phyloP scores from a whole-genome alignment of 345 rosid species.

The Linum usitatissimum region DNA sequence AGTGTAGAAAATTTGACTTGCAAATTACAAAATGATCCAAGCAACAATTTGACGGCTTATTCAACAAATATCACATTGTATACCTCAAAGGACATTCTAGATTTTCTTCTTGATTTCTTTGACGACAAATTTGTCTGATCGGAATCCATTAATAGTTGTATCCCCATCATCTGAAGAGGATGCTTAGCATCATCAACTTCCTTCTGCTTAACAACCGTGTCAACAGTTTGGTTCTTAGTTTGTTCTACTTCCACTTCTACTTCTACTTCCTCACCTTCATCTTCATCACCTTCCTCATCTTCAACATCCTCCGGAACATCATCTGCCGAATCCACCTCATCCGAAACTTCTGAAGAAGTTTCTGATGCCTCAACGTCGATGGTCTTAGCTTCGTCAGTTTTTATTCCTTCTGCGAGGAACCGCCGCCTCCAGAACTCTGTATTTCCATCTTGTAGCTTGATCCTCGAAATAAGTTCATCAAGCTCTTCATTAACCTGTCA shows the following conservation, averaged over 20 bases:
- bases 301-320: conserved; percentile 39
- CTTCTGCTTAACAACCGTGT: conserved; percentile 52
- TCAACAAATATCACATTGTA: too few species aligned
- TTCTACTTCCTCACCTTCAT: conserved; percentile 27
- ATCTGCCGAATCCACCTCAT: conserved; percentile 44
- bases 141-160: conserved; percentile 78
- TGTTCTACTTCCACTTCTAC: conserved; percentile 43
- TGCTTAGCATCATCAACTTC: conserved; percentile 71
- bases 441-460: conserved; percentile 86
- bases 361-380: conserved; percentile 34
- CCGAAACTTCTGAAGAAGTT: conserved; percentile 37
- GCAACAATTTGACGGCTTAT: too few species aligned
- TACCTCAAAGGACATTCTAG: conserved; percentile 61
- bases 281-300: conserved; percentile 58
- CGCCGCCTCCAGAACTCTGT: conserved; percentile 95
- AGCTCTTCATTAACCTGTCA: conserved; percentile 78
- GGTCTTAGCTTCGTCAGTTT: conserved; percentile 35
- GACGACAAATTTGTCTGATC: conserved; percentile 39
- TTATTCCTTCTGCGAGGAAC: conserved; percentile 75
- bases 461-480: conserved; percentile 71
- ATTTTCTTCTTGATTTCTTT: conserved; percentile 60
- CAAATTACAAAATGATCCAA: background rate
- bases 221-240: conserved; percentile 51
- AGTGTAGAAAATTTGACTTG: background rate
- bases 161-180: conserved; percentile 90